Percentiles rank a stretch among this genome's conserved stretches.
Conservation (phyloP, 78 protist species). For the Speleostelium caveatum region DNA sequence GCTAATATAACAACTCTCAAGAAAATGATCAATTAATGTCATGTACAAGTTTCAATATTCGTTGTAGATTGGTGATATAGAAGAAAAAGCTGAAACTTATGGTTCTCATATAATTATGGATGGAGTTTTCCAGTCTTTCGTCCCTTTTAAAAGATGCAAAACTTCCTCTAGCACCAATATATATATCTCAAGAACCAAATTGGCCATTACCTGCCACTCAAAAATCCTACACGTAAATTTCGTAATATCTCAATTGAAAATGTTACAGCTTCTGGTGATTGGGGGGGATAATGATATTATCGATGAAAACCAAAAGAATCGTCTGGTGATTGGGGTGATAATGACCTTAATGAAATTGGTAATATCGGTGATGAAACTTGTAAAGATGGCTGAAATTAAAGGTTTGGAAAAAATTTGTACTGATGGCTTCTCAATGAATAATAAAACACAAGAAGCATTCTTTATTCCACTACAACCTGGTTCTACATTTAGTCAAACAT, state of each 20-base stretch:
- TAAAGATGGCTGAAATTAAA: constrained; percentile 49
- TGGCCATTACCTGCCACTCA: constrained; percentile 92
- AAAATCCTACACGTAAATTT: constrained; percentile 57
- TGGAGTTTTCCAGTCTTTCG: constrained; percentile 22
- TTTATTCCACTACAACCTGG: constrained; percentile 81
- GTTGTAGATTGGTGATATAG: constrained; percentile 95
- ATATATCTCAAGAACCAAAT: constrained; percentile 71
- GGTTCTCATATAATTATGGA: constrained; percentile 20
- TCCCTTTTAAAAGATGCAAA: constrained; percentile 4
- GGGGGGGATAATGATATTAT: constrained; percentile 38
- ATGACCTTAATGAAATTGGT: not conserved
- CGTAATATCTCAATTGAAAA: not conserved
- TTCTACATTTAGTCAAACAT: constrained; percentile 62
- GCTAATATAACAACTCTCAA: constrained; percentile 95
- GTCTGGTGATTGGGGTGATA: constrained; percentile 25
- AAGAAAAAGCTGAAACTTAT: constrained; percentile 61
- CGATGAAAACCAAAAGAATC: not conserved
- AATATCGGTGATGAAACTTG: constrained; percentile 19
- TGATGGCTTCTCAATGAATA: not conserved
- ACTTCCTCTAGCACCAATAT: constrained; percentile 85
- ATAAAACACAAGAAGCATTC: constrained; percentile 36
- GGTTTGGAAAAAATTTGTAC: constrained; percentile 44
- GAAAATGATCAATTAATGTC: constrained; percentile 92
- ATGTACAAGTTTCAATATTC: constrained; percentile 93
- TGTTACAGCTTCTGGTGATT: constrained; percentile 9